Evolutionary conservation across 495 filamentous ascomycete genomes (phyloP).

Genomic region (Sporormia fimetaria): DNA sequence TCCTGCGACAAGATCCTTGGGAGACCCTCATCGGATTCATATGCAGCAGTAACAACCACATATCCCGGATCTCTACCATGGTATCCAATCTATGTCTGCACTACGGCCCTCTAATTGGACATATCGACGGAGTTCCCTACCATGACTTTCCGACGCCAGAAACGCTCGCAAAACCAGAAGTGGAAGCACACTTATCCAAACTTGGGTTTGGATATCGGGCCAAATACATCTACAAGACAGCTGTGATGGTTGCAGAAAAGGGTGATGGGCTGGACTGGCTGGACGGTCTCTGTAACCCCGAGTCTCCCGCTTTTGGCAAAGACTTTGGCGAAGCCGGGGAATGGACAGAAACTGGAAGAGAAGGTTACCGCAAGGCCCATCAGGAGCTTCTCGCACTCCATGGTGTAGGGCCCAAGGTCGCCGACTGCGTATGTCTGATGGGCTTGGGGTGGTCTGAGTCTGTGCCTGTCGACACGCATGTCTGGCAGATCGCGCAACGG

Average conservation of each 20-base stretch:
- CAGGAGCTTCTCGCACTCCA: constrained; percentile 63
- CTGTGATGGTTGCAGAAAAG: constrained; percentile 54
- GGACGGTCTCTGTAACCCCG: constrained; percentile 60
- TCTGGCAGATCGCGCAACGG: constrained; percentile 94
- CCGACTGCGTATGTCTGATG: constrained; percentile 95
- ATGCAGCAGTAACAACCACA: constrained; percentile 98
- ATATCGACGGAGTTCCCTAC: constrained; percentile 57
- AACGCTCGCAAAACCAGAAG: constrained; percentile 52
- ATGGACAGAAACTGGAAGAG: constrained; percentile 46
- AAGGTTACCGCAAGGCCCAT: constrained; percentile 72
- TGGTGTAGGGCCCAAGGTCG: constrained; percentile 91
- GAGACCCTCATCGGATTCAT: constrained; percentile 91
- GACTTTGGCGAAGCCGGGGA: constrained; percentile 38
- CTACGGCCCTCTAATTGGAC: constrained; percentile 68
- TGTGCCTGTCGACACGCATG: constrained; percentile 93
- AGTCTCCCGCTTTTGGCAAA: constrained; percentile 48
- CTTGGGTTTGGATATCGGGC: constrained; percentile 94
- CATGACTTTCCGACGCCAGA: constrained; percentile 78
- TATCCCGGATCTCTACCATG: constrained; percentile 89
- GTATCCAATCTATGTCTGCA: constrained; percentile 80
- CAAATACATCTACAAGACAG: constrained; percentile 80
- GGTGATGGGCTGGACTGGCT: constrained; percentile 68
- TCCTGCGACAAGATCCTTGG: constrained; percentile 91
- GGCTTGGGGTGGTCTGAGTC: constrained; percentile 93
- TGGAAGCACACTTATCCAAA: constrained; percentile 65